Conservation (phyloP, 2,329 filamentous ascomycete genomes). For the Colletotrichum lindemuthianum region DNA sequence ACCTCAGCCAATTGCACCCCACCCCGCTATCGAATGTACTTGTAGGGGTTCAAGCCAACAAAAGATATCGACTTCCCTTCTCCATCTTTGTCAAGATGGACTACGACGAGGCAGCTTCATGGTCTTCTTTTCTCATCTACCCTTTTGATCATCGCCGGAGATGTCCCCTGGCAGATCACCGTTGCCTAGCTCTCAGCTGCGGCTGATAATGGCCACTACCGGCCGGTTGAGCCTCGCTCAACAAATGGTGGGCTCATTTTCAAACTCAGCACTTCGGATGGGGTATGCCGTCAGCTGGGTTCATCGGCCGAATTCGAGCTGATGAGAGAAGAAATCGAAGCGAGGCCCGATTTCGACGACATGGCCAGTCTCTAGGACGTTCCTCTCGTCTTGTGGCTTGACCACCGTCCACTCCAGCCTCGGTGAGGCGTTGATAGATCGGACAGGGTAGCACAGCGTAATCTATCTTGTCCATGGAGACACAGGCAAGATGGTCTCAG, state of each 20-base stretch:
- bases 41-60: conserved; percentile 10
- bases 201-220: too few species aligned
- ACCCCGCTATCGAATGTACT: conserved; percentile 11
- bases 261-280: too few species aligned
- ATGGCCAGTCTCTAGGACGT: too few species aligned
- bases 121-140: not conserved
- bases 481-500: not conserved
- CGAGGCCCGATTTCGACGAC: not conserved
- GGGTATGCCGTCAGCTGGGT: not conserved
- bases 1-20: conserved; percentile 17
- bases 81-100: not conserved
- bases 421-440: too few species aligned
- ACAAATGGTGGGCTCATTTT: not conserved
- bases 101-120: too few species aligned
- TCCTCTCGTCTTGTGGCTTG: too few species aligned
- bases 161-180: too few species aligned
- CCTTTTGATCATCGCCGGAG: too few species aligned
- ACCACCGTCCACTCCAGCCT: too few species aligned
- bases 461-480: not conserved
- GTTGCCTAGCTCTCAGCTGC: too few species aligned
- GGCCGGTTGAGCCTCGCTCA: not conserved
- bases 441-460: not conserved
- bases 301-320: not conserved
- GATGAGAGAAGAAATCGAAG: not conserved
- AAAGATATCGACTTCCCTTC: not conserved